A percentile compares a stretch with the other conserved stretches of the same genome.
These are phyloP conservation scores for Entonaema liquescens DNA, from an alignment of 495 filamentous ascomycete species.

Conservation along the genomic window DNA sequence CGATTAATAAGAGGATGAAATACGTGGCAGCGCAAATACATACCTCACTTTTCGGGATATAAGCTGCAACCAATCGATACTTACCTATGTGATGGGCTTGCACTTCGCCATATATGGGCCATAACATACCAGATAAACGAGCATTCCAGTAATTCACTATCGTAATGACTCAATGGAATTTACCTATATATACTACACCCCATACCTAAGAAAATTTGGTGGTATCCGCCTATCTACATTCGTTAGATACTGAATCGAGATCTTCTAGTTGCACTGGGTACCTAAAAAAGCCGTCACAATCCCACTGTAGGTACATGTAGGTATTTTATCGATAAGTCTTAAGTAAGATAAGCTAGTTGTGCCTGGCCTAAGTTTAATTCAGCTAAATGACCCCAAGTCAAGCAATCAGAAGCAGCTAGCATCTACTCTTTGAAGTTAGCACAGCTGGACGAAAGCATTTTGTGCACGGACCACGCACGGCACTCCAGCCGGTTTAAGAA, in stretches of 20 bases:
- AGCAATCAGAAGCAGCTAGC: not conserved
- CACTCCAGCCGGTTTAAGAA: not conserved
- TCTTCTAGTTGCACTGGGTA: not conserved
- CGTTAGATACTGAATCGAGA: not conserved
- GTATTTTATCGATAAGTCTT: not conserved
- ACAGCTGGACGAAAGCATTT: not conserved
- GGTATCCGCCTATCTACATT: not conserved
- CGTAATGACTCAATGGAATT: not conserved
- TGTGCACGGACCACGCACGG: not conserved
- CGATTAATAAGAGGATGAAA: slow-evolving; percentile 13
- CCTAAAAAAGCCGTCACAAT: not conserved
- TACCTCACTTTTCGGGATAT: slow-evolving; percentile 23
- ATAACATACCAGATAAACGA: not conserved
- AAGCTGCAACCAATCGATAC: slow-evolving; percentile 23
- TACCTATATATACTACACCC: not conserved
- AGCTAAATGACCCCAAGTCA: not conserved
- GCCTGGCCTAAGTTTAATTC: slow-evolving; percentile 12
- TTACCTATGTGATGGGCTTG: not conserved
- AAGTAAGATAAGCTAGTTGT: not conserved
- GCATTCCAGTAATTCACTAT: not conserved
- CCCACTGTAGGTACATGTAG: not conserved
- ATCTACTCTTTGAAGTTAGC: slow-evolving; percentile 16
- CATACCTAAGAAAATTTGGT: not conserved
- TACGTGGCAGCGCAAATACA: slow-evolving; percentile 37
- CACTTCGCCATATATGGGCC: not conserved